Evolutionary conservation across 225 moss, liverwort and hornwort genomes (phyloP).

Genomic region (Sphagnum tenellum): DNA sequence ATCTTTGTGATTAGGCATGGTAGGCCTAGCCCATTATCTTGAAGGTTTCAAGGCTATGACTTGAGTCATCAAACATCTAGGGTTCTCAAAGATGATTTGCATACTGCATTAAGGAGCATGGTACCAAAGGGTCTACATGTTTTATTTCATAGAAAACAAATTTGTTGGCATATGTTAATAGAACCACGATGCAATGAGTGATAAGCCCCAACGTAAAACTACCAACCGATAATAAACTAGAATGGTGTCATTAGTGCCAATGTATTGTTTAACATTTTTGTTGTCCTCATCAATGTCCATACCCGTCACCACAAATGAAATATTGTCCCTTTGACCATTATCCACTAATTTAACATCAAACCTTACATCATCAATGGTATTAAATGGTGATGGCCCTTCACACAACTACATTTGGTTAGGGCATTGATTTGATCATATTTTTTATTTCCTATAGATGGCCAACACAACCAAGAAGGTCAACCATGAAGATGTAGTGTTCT

Average conservation of each 20-base stretch:
- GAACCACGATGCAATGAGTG: constrained; percentile 55
- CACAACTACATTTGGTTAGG: too few species aligned
- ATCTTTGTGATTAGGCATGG: too few species aligned
- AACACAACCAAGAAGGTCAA: constrained; percentile 80
- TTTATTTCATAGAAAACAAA: too few species aligned
- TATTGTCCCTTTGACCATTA: constrained; percentile 52
- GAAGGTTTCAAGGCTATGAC: too few species aligned
- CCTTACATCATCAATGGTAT: constrained; percentile 71
- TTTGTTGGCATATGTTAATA: constrained; percentile 48
- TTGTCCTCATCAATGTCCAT: constrained; percentile 32
- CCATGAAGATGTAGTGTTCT: neutral
- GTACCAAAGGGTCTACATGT: too few species aligned
- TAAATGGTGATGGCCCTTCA: constrained; percentile 1
- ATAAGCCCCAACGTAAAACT: constrained; percentile 88
- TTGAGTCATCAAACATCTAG: too few species aligned
- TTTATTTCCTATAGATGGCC: constrained; percentile 53
- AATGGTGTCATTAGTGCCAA: constrained; percentile 74
- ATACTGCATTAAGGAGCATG: too few species aligned
- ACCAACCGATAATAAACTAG: constrained; percentile 56
- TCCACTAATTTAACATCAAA: constrained; percentile 77
- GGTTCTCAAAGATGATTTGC: too few species aligned
- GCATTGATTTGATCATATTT: too few species aligned
- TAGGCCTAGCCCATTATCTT: too few species aligned
- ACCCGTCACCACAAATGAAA: constrained; percentile 51
- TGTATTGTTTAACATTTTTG: constrained; percentile 29